These are phyloP conservation scores for Apophysomyces variabilis DNA, from an alignment of 371 early-diverging fungal genomes.

Conservation along the genomic window DNA sequence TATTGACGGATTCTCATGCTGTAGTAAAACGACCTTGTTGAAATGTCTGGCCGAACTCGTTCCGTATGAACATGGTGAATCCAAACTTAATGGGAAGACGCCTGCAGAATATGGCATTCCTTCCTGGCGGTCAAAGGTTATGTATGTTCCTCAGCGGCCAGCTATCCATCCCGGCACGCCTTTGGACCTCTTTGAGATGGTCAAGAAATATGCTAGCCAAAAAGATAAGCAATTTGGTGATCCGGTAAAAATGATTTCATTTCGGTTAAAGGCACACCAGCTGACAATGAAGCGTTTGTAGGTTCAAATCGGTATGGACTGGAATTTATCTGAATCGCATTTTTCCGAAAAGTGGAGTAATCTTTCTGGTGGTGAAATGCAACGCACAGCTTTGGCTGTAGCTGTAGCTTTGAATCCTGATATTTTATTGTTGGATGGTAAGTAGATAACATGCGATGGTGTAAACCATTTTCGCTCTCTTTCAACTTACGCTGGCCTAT, in stretches of 20 bases:
- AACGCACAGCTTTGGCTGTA: conserved; percentile 81
- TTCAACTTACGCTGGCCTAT: neutral
- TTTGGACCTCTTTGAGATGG: conserved; percentile 64
- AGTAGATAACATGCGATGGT: neutral
- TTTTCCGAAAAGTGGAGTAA: conserved; percentile 80
- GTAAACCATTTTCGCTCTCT: neutral
- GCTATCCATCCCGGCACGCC: conserved; percentile 79
- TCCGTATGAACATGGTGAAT: conserved; percentile 64
- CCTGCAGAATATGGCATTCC: conserved; percentile 71
- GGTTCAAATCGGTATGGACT: conserved; percentile 63
- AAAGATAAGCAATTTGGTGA: conserved; percentile 49
- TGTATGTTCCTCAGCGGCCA: conserved; percentile 89
- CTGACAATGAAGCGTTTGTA: conserved; percentile 12
- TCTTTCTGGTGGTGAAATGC: conserved; percentile 90
- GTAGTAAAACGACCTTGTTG: conserved; percentile 84
- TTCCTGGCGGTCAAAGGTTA: conserved; percentile 75
- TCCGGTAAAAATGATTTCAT: conserved; percentile 52
- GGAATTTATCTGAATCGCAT: conserved; percentile 68
- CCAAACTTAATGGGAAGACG: conserved; percentile 61
- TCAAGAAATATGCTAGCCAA: conserved; percentile 64
- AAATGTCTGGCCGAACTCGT: conserved; percentile 82
- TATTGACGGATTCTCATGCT: neutral
- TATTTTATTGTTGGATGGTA: conserved; percentile 84
- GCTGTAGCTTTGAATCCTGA: conserved; percentile 83
- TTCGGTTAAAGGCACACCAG: conserved; percentile 2